A percentile compares a stretch with the other conserved stretches of the same genome.
These are phyloP conservation scores for Leptographium lundbergii DNA, from an alignment of 2,329 filamentous ascomycete genomes.

Conservation along the genomic window DNA sequence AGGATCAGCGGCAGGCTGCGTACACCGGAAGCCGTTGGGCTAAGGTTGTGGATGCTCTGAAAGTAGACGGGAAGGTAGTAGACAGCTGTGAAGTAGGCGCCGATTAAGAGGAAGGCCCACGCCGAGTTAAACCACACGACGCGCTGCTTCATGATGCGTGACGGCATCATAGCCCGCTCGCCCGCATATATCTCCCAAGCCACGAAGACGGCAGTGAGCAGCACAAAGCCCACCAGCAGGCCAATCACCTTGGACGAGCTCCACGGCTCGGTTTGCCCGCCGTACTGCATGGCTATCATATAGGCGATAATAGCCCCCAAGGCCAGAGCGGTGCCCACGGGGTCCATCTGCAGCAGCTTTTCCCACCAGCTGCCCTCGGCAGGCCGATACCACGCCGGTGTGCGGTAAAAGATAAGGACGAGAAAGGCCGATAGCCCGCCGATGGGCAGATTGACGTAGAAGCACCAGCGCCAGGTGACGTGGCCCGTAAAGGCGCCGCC, in stretches of 20 bases:
- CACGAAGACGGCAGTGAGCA: conserved; percentile 16
- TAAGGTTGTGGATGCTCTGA: conserved; percentile 28
- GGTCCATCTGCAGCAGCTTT: conserved; percentile 4
- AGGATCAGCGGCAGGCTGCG: conserved; percentile 21
- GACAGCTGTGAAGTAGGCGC: conserved; percentile 28
- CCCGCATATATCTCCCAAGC: conserved; percentile 23
- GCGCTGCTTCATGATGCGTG: conserved; percentile 27
- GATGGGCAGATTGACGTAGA: conserved; percentile 24
- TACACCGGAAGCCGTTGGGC: conserved; percentile 23
- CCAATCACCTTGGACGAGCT: conserved; percentile 19
- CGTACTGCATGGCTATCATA: conserved; percentile 29
- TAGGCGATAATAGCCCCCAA: conserved; percentile 20
- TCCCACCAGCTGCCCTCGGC: background rate
- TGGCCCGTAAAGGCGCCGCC: conserved; percentile 15
- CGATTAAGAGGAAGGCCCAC: conserved; percentile 27
- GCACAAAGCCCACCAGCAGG: conserved; percentile 18
- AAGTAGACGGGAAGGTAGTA: conserved; percentile 39
- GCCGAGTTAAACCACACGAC: conserved; percentile 25
- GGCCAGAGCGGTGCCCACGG: conserved; percentile 1
- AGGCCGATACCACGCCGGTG: background rate
- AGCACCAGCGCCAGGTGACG: conserved; percentile 23
- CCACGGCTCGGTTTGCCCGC: conserved; percentile 26
- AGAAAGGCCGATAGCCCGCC: conserved; percentile 2
- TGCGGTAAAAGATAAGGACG: background rate
- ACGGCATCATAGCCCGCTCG: conserved; percentile 35